phyloP scores from a whole-genome alignment of 2,329 filamentous ascomycete genomes.

The Onygenales sp. region DNA sequence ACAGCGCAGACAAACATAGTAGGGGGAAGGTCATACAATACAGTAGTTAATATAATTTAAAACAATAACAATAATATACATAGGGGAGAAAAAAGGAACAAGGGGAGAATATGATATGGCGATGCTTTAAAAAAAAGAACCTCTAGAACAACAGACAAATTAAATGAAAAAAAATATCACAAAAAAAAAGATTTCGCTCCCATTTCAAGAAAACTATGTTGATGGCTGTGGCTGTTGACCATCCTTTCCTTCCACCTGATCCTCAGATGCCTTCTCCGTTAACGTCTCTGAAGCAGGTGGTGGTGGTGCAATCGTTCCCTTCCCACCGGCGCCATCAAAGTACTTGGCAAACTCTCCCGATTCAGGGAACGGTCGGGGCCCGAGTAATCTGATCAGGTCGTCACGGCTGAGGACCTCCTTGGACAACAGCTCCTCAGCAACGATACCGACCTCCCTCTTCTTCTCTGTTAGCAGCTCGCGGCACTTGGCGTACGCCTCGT shows the following conservation, averaged over 20 bases:
- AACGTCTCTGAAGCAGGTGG: conserved; percentile 8
- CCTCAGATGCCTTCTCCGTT: not conserved
- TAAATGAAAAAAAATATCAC: not conserved
- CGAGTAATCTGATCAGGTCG: conserved; percentile 82
- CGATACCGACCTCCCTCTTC: conserved; percentile 77
- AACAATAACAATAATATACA: not conserved
- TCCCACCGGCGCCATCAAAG: conserved; percentile 52
- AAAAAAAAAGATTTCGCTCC: not conserved
- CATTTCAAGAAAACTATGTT: not conserved
- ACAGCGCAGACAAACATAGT: no score
- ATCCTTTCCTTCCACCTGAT: not conserved
- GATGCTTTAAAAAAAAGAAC: not conserved
- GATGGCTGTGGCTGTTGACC: not conserved
- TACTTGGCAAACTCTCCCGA: conserved; percentile 88
- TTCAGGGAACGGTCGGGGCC: conserved; percentile 75
- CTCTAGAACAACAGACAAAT: not conserved
- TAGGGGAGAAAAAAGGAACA: conserved; percentile 11
- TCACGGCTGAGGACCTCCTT: conserved; percentile 90
- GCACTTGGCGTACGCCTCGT: conserved; percentile 88
- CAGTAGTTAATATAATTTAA: no score
- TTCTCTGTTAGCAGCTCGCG: conserved; percentile 71
- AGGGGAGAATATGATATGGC: conserved; percentile 7
- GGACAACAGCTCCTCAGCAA: conserved; percentile 83
- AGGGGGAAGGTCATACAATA: no score
- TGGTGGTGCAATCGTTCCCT: conserved; percentile 20